Evolutionary conservation across 2,329 filamentous ascomycete species (phyloP).

Genomic region (Penicillium sp.): DNA sequence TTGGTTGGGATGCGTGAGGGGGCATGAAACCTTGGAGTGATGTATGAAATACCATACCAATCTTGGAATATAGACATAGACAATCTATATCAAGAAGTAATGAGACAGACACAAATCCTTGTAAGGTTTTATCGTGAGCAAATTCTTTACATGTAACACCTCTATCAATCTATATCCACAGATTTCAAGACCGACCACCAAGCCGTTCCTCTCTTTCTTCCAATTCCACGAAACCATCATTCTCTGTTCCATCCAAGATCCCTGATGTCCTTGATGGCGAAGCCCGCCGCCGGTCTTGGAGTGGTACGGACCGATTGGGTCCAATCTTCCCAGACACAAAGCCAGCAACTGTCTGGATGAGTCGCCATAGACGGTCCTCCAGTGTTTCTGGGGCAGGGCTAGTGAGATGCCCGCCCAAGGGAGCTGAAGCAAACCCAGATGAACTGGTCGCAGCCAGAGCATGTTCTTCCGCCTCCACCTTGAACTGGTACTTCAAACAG

Average conservation of each 20-base stretch:
- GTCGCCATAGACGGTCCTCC: slow-evolving; percentile 37
- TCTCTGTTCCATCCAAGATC: slow-evolving; percentile 51
- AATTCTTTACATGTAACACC: slow-evolving; percentile 1
- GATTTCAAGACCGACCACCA: slow-evolving; percentile 7
- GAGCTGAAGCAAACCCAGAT: slow-evolving; percentile 15
- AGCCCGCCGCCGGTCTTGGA: slow-evolving; percentile 20
- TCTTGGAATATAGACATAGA: not conserved
- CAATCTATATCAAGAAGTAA: not conserved
- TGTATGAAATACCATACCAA: no score
- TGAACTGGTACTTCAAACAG: slow-evolving; percentile 95
- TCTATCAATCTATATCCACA: slow-evolving; percentile 13
- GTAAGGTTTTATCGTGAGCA: not conserved
- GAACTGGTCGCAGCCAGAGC: slow-evolving; percentile 34
- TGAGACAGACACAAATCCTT: not conserved
- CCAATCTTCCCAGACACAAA: slow-evolving; percentile 15
- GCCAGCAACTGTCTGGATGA: slow-evolving; percentile 32
- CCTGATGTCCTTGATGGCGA: slow-evolving; percentile 19
- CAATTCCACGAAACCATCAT: slow-evolving; percentile 47
- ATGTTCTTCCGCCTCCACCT: slow-evolving; percentile 80
- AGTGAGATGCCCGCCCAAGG: slow-evolving; percentile 22
- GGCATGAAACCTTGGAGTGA: slow-evolving; percentile 6
- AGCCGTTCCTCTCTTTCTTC: slow-evolving; percentile 33
- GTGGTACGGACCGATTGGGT: slow-evolving; percentile 11
- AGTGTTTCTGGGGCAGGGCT: slow-evolving; percentile 23
- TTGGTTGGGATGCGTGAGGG: slow-evolving; percentile 59